Evolutionary conservation across 139 green algal species (phyloP), one percentile per base, ranked within the genome.

Genomic region (Marvania coccoides): DNA sequence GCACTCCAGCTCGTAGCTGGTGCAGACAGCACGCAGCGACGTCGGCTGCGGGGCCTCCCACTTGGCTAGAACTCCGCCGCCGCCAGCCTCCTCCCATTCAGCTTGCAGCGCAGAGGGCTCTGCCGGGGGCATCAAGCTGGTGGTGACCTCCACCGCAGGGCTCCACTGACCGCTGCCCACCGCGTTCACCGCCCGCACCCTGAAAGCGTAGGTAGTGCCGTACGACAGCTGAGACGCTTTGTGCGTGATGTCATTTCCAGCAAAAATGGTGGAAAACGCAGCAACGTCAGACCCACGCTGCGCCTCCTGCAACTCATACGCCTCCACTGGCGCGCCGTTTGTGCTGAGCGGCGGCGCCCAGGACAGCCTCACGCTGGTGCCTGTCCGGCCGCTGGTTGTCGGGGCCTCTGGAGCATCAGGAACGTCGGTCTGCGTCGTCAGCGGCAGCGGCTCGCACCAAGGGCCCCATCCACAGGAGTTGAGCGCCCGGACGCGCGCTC

Each of bases 341-440:
- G 81, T 68, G 39, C 86, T 70, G 12, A 30, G 37, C 8, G 81
- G 73, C 7, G 70, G 46, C 35, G 67, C 71, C 80, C 80, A 88
- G 46, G 61, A 70, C 26, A 75, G 59, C 2, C 70, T 70, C 30
- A 82, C 37, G 1, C 34, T 65, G 15, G 38, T 76, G 35, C 75
- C 69, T 7, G 62, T 72, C 0, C 66, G 61, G 47, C 72, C 56
- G 8, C 31, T 67, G 19, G 65, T 34, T 1, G 24, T 54, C 3
- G 66, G 73, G 34, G 47, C 61, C 0, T 10, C 36, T 0, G 83
- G 79, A 10, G 77, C 60, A 1, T 47, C 71, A 4, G 84, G 84
- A 37, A 72, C 73, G 19, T 76, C 81, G 3, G 84, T 34, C 4
- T 58, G 9, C 1, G 81, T 90, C 13, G 38, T 48, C 4, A 48